Percentiles rank a stretch among this genome's conserved stretches.
Conservation (phyloP, 1,284 basidiomycete genomes). For the Apiotrichum sp. region DNA sequence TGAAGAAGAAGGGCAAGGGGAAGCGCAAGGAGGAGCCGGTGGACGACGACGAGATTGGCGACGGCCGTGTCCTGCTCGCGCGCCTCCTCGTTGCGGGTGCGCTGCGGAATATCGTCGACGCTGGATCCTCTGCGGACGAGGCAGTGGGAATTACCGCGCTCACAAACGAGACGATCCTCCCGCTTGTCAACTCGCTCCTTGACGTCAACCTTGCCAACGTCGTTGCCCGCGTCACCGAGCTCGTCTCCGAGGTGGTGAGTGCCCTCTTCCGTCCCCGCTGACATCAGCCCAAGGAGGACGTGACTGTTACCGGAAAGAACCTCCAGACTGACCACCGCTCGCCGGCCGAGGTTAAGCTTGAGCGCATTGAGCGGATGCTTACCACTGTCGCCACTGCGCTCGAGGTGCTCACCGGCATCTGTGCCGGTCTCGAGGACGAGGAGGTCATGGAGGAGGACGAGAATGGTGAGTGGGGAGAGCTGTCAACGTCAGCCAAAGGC, state of each 20-base stretch:
- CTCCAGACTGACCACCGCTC: slow-evolving; percentile 59
- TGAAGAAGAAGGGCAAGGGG: slow-evolving; percentile 42
- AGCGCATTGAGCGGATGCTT: slow-evolving; percentile 65
- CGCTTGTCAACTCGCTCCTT: slow-evolving; percentile 64
- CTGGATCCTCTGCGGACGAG: slow-evolving; percentile 60
- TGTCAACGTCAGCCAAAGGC: too few relatives aligned
- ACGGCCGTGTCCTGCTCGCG: slow-evolving; percentile 50
- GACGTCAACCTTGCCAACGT: slow-evolving; percentile 58
- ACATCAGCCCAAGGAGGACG: slow-evolving; percentile 23
- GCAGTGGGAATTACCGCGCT: slow-evolving; percentile 45
- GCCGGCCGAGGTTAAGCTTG: slow-evolving; percentile 61
- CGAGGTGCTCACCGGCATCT: slow-evolving; percentile 78
- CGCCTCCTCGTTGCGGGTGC: slow-evolving; percentile 71
- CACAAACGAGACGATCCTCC: slow-evolving; percentile 61
- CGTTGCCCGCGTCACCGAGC: slow-evolving; percentile 53
- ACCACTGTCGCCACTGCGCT: slow-evolving; percentile 70
- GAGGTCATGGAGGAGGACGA: slow-evolving; percentile 43
- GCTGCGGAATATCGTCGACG: slow-evolving; percentile 64
- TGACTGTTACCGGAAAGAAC: slow-evolving; percentile 29
- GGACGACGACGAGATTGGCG: slow-evolving; percentile 31
- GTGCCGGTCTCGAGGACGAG: slow-evolving; percentile 73
- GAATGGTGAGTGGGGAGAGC: slow-evolving; percentile 19
- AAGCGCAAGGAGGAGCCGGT: slow-evolving; percentile 7
- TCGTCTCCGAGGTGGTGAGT: slow-evolving; percentile 53
- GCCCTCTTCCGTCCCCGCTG: slow-evolving; percentile 24